Evolutionary conservation across 139 green algal genomes (phyloP).

Genomic region (Picochlorum sp.): DNA sequence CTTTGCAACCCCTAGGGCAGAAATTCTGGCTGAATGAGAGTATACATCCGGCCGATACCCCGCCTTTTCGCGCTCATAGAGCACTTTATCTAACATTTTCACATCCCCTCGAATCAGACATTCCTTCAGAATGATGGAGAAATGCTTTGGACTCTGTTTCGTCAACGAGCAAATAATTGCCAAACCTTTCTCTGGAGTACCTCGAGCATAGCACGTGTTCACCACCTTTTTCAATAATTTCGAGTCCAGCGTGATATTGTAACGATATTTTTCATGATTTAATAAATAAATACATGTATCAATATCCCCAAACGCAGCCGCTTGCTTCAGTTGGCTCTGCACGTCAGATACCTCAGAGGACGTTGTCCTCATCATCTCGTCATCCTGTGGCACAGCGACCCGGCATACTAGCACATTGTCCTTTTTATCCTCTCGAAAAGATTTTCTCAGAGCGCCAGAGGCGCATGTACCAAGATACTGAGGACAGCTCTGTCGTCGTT

Average conservation of each 20-base stretch:
- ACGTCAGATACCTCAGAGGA: neutral
- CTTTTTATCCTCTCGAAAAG: too few species aligned
- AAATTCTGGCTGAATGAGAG: slow-evolving; percentile 8
- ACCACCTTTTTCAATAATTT: neutral
- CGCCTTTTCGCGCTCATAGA: slow-evolving; percentile 2
- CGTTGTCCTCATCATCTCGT: too few species aligned
- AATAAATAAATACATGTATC: slow-evolving; percentile 11
- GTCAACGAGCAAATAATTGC: neutral
- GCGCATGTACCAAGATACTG: too few species aligned
- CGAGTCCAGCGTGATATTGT: neutral
- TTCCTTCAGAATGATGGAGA: slow-evolving; percentile 6
- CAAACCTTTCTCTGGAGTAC: slow-evolving; percentile 8
- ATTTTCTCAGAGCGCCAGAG: too few species aligned
- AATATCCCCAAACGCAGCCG: slow-evolving; percentile 3
- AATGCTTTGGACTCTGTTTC: neutral
- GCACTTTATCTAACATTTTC: slow-evolving; percentile 3
- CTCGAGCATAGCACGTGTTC: neutral
- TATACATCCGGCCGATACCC: slow-evolving; percentile 13
- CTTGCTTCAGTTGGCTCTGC: neutral
- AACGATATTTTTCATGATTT: neutral
- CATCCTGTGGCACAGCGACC: too few species aligned
- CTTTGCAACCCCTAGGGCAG: neutral
- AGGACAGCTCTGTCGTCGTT: too few species aligned
- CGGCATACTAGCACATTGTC: too few species aligned
- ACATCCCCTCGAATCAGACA: slow-evolving; percentile 15